phyloP scores from a whole-genome alignment of 2,329 filamentous ascomycete genomes.

The Fusarium verticillioides region DNA sequence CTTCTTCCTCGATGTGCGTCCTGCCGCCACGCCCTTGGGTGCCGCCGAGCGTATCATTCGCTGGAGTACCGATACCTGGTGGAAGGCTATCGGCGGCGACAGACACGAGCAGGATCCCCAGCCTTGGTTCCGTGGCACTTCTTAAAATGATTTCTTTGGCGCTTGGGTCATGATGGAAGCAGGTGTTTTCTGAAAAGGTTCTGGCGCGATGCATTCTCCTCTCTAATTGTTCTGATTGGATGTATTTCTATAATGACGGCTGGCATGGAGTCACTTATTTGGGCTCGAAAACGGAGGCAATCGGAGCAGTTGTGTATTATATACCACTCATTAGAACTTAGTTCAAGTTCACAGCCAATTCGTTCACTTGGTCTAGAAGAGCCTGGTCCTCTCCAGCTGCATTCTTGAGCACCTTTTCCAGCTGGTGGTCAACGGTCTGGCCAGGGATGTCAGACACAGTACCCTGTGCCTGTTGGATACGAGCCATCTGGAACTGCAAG shows the following conservation, averaged over 20 bases:
- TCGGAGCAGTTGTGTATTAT: slow-evolving; percentile 32
- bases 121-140: slow-evolving; percentile 47
- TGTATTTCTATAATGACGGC: slow-evolving; percentile 47
- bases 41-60: slow-evolving; percentile 85
- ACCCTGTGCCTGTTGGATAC: slow-evolving; percentile 70
- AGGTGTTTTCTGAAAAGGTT: slow-evolving; percentile 16
- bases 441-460: slow-evolving; percentile 62
- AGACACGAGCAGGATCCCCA: slow-evolving; percentile 61
- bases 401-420: slow-evolving; percentile 68
- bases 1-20: slow-evolving; percentile 94
- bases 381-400: slow-evolving; percentile 59
- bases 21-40: slow-evolving; percentile 83
- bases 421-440: slow-evolving; percentile 65
- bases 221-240: slow-evolving; percentile 38
- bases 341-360: slow-evolving; percentile 47
- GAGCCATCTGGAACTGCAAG: slow-evolving; percentile 66
- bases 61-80: slow-evolving; percentile 96
- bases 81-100: slow-evolving; percentile 81
- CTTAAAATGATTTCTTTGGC: slow-evolving; percentile 26
- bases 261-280: slow-evolving; percentile 42
- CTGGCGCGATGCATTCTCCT: slow-evolving; percentile 39
- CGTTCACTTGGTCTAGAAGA: slow-evolving; percentile 64
- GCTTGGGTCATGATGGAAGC: slow-evolving; percentile 21
- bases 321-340: slow-evolving; percentile 15
- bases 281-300: slow-evolving; percentile 7